phyloP scores from a whole-genome alignment of 2,329 filamentous ascomycete genomes.

The Trichoderma cornu-damae region DNA sequence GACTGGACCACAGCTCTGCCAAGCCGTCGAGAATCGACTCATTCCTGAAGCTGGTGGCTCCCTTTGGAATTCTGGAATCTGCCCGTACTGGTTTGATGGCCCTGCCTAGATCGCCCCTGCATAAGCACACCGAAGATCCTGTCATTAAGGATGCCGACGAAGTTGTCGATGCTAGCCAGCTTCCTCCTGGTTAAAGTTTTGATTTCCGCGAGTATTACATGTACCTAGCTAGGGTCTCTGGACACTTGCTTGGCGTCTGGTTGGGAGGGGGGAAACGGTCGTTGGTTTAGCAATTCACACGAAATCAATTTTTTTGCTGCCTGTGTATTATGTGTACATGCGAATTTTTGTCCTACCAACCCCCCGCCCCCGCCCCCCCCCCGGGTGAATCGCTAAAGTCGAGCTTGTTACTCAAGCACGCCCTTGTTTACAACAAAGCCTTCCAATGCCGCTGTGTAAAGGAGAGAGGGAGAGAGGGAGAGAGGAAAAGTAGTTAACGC shows the following conservation, averaged over 20 bases:
- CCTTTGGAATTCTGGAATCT: conserved; percentile 95
- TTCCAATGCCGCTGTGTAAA: conserved; percentile 68
- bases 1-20: conserved; percentile 59
- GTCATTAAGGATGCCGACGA: conserved; percentile 83
- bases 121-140: conserved; percentile 64
- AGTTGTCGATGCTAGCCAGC: conserved; percentile 86
- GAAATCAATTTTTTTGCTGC: conserved; percentile 16
- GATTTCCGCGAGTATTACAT: background rate
- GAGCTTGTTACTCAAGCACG: conserved; percentile 47
- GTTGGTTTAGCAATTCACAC: conserved; percentile 17
- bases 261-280: conserved; percentile 14
- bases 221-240: conserved; percentile 7
- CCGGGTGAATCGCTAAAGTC: background rate
- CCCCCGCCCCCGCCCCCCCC: too few relatives aligned
- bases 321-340: background rate
- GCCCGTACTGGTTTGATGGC: conserved; percentile 96
- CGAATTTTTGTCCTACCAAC: conserved; percentile 6
- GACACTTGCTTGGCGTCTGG: conserved; percentile 22
- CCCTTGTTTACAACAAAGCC: conserved; percentile 94
- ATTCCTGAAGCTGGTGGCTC: conserved; percentile 90
- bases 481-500: conserved; percentile 20
- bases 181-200: conserved; percentile 72
- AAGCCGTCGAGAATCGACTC: conserved; percentile 93
- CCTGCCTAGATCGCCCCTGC: conserved; percentile 83
- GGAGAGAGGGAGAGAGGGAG: too few relatives aligned